These are phyloP conservation scores for Silene coronaria DNA, from an alignment of 179 eudicot species.

Conservation along the genomic window DNA sequence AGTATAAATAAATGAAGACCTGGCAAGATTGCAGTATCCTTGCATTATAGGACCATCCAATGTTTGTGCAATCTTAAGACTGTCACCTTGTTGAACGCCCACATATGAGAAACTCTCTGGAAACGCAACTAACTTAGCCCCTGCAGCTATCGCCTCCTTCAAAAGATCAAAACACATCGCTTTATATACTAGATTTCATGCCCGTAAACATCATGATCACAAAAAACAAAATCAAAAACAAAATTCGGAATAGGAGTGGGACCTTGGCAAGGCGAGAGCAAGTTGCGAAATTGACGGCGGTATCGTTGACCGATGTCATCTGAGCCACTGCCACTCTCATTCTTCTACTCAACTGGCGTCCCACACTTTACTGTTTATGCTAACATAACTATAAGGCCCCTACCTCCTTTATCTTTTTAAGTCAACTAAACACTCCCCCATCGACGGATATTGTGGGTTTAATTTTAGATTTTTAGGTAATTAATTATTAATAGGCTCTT, in stretches of 20 bases:
- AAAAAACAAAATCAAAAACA: not conserved
- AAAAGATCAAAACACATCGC: slow-evolving; percentile 10
- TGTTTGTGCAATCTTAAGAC: slow-evolving; percentile 62
- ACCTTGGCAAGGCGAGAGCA: slow-evolving; percentile 81
- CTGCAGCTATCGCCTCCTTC: slow-evolving; percentile 86
- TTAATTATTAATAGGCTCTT: too few species aligned
- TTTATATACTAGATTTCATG: not conserved
- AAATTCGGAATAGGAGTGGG: not conserved
- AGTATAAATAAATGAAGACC: slow-evolving; percentile 28
- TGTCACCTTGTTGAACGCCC: slow-evolving; percentile 58
- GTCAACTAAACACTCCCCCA: too few species aligned
- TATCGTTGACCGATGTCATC: slow-evolving; percentile 85
- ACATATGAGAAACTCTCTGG: slow-evolving; percentile 87
- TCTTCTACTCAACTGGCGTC: not conserved
- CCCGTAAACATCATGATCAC: not conserved
- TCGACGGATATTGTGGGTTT: too few species aligned
- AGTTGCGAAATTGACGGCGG: slow-evolving; percentile 72
- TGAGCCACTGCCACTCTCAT: slow-evolving; percentile 85
- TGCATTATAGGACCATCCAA: slow-evolving; percentile 81
- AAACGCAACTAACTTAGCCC: slow-evolving; percentile 76
- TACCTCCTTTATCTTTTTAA: too few species aligned
- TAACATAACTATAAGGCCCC: too few species aligned
- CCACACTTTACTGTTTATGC: too few species aligned
- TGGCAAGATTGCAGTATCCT: slow-evolving; percentile 74
- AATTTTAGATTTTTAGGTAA: too few species aligned